Base-by-base conservation (phyloP, 2,329 filamentous ascomycete species). In the Penicillium hordei region DNA sequence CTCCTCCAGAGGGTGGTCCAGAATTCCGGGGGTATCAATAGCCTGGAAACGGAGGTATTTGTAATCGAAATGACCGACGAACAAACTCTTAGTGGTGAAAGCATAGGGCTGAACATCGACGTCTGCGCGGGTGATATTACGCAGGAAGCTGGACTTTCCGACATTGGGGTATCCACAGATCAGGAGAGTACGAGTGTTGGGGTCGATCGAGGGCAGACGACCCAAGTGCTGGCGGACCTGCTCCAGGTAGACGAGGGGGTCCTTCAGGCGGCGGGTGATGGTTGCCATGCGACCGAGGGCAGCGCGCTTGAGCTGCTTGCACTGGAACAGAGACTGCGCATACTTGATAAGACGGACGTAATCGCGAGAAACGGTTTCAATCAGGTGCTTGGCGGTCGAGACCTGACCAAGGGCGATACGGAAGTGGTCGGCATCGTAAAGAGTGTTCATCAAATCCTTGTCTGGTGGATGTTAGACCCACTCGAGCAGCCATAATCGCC, bases 141-240 rank as follows among this genome's bases (percentile, higher is more conserved):
- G 89, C 72, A 99, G 79, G 82, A 99, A 99, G 67, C 91, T 96
- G 55, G 91, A 96, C 82, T 99, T 99, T 77, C 94, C 93, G 62
- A 96, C 92, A 70, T 99, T 99, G 68, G 94, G 94, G 76, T 97
- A 97, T 53, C 94, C 94, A 76, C 93, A 96, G 68, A 99, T 97
- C 64, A 99, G 83, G 44, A 99, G 86, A 1, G 94, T 99, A 68
- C 94, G 85, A 39, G 94, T 99, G 74, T 96, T 99, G 57, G 94
- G 94, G 75, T 99, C 95, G 75, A 99, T 99, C n/a, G 93, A 88
- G 5, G 94, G 95, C 65, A 99, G 86, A 89, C 94, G 93, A 61
- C 93, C 94, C 72, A 99, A 82, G 81, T 99, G 95, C 81, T 97
- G 93, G 67, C 94, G 88, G 64, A 96, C 91, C 79, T 97, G 93